Evolutionary conservation across 2,329 filamentous ascomycete genomes (phyloP).

Genomic region (Fusarium gaditjirri): DNA sequence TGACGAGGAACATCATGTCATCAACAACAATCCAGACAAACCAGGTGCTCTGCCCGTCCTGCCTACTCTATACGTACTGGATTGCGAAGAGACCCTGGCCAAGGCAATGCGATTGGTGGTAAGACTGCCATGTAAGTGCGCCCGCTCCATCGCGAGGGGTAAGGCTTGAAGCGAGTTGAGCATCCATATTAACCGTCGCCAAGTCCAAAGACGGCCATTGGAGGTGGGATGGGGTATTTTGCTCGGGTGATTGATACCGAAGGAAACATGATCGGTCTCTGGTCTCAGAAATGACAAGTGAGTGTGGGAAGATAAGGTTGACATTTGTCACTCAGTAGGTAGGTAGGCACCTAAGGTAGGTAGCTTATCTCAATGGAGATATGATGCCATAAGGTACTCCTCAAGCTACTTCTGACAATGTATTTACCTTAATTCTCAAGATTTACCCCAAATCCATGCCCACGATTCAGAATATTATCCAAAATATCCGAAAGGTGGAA

Average conservation of each 20-base stretch:
- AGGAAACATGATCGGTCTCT: constrained; percentile 52
- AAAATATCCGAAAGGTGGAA: constrained; percentile 31
- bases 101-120: constrained; percentile 47
- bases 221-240: constrained; percentile 49
- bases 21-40: constrained; percentile 42
- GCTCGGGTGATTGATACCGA: constrained; percentile 53
- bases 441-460: not conserved
- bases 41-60: constrained; percentile 45
- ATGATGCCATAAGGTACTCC: not conserved
- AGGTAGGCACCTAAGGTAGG: not conserved
- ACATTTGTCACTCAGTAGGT: not conserved
- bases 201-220: constrained; percentile 52
- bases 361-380: not conserved
- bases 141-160: not conserved
- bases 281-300: constrained; percentile 47
- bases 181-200: not conserved
- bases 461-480: not conserved
- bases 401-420: not conserved
- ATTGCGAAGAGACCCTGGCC: constrained; percentile 47
- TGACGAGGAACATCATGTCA: constrained; percentile 43
- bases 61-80: constrained; percentile 49
- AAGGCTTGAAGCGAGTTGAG: not conserved
- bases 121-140: constrained; percentile 50
- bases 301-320: constrained; percentile 5
- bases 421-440: not conserved